phyloP scores from a whole-genome alignment of 805 yeast species.

The Priceomyces medius region DNA sequence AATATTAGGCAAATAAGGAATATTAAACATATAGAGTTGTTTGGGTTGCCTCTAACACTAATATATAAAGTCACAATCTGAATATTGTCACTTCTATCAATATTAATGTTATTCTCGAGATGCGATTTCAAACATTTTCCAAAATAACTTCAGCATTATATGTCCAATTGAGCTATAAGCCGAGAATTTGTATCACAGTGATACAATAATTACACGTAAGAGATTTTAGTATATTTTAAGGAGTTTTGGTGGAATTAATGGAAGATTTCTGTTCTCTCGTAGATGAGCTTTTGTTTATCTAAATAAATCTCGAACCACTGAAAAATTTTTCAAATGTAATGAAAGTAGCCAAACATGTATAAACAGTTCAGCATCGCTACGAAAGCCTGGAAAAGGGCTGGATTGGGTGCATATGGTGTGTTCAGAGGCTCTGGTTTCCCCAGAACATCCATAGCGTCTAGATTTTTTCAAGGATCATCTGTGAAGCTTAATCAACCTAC shows the following conservation, averaged over 20 bases:
- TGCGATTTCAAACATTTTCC: too few relatives aligned
- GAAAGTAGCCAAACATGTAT: slow-evolving; percentile 3
- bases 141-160: too few relatives aligned
- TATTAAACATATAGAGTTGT: too few relatives aligned
- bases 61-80: too few relatives aligned
- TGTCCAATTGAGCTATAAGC: too few relatives aligned
- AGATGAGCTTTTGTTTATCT: neutral
- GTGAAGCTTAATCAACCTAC: slow-evolving; percentile 10
- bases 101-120: too few relatives aligned
- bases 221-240: too few relatives aligned
- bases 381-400: neutral
- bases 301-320: slow-evolving; percentile 1
- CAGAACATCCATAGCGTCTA: neutral
- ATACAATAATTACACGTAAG: too few relatives aligned
- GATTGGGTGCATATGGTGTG: neutral
- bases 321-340: slow-evolving; percentile 3
- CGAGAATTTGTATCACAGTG: too few relatives aligned
- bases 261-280: neutral
- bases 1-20: too few relatives aligned
- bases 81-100: too few relatives aligned
- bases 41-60: too few relatives aligned
- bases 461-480: slow-evolving; percentile 7
- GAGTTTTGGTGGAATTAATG: neutral
- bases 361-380: slow-evolving; percentile 1
- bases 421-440: slow-evolving; percentile 1